These are phyloP conservation scores for Voacanga thouarsii DNA, from an alignment of 257 asterid species.

Conservation along the genomic window DNA sequence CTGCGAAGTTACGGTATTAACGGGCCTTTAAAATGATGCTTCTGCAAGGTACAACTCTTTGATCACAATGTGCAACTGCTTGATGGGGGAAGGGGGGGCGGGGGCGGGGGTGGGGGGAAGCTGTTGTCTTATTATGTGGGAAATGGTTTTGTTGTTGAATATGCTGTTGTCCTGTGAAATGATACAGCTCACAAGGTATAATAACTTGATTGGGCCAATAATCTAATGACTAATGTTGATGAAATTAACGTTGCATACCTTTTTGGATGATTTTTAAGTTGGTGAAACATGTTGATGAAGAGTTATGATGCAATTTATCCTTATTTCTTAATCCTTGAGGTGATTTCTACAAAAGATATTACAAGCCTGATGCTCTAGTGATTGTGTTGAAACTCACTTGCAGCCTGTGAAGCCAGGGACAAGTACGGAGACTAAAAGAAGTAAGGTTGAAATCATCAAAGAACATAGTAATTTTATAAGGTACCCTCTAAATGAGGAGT, in stretches of 20 bases:
- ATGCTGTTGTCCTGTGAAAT: not conserved
- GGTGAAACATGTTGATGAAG: not conserved
- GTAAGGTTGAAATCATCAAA: slow-evolving; percentile 89
- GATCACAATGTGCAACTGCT: not conserved
- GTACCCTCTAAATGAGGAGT: slow-evolving; percentile 90
- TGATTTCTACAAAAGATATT: not conserved
- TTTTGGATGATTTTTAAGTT: not conserved
- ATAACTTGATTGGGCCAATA: not conserved
- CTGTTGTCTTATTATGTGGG: not conserved
- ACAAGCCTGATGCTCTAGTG: not conserved
- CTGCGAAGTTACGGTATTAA: not conserved
- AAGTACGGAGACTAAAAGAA: slow-evolving; percentile 66
- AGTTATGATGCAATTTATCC: not conserved
- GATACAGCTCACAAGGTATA: not conserved
- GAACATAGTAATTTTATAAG: slow-evolving; percentile 91
- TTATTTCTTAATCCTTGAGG: not conserved
- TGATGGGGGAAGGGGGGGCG: no score
- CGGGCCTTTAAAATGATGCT: not conserved
- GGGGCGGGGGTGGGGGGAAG: no score
- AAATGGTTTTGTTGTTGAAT: not conserved
- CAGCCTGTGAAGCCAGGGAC: slow-evolving; percentile 82
- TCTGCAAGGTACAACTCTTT: not conserved
- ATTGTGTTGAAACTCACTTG: slow-evolving; percentile 9
- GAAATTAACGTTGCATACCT: not conserved
- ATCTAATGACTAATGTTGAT: not conserved